Evolutionary conservation across 805 yeast species (phyloP), one percentile per base, ranked within the genome.

Genomic region (Peterozyma toletana): DNA sequence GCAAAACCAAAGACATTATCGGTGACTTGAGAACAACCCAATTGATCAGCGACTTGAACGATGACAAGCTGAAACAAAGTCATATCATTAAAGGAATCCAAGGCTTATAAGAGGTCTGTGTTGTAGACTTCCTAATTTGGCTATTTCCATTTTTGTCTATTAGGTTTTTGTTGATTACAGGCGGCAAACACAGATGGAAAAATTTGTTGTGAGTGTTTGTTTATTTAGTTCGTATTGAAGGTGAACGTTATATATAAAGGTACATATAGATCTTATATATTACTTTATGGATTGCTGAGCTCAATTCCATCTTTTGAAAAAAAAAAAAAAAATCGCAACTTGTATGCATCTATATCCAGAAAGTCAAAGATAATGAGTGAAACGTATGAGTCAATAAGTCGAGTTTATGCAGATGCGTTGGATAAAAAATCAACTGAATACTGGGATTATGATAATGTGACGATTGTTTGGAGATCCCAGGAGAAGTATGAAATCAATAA

Each of bases 1-100:
- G 95, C 54, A 91, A 91, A 68, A 86, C 96, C 15, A 80, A 86
- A 56, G 96, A 91, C 57, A 83, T 93, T 40, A 70, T 90, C 38
- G 82, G 85, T 27, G 89, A 83, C 51, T 65, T 82, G 35, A 73
- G 88, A 58, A 73, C 68, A 2, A 66, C 51, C 51, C 66, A 55
- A 35, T 53, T 62, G 18, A 49, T 70, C 33, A 56, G 66, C 11
- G 61, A 59, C 3, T 60, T 65, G 34, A 46, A 57, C 15, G 66
- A 59, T 17, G 77, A 71, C 42, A 59, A 56, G 44, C 50, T 54
- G 42, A 63, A 59, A 45, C 77, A 73, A 41, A 54, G 64, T 31
- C 70, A 67, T 41, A 60, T 74, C 30, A 68, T 71, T 40, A 60
- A 61, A 43, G 68, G 70, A 21, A 55, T 63, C 33, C 59, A 62